Percentiles rank a stretch among this genome's conserved stretches.
phyloP scores from a whole-genome alignment of 2,329 filamentous ascomycete species.

The Knufia petricola region DNA sequence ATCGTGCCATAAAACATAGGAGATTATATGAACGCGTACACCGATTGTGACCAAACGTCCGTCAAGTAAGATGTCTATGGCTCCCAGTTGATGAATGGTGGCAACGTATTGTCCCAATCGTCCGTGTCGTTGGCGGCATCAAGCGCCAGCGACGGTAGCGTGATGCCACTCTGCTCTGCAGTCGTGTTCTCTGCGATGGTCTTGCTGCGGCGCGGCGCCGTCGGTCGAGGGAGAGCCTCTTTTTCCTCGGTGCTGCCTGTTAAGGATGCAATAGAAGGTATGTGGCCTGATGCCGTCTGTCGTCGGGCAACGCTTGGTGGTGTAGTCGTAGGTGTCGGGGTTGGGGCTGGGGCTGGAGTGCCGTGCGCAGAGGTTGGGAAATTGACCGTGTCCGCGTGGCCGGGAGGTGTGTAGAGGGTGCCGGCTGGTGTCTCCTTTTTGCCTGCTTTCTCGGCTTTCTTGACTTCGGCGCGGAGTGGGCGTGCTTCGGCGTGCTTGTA shows the following conservation, averaged over 20 bases:
- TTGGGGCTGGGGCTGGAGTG: background rate
- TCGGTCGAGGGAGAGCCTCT: background rate
- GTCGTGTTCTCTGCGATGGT: background rate
- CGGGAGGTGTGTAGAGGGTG: background rate
- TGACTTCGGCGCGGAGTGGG: constrained; percentile 19
- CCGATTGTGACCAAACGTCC: too few relatives aligned
- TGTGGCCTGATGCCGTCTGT: constrained; percentile 5
- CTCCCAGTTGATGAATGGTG: constrained; percentile 22
- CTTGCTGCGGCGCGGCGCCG: background rate
- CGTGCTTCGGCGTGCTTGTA: constrained; percentile 42
- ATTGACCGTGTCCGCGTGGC: constrained; percentile 1
- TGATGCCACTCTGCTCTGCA: constrained; percentile 12
- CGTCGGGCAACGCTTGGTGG: background rate
- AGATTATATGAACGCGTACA: too few relatives aligned
- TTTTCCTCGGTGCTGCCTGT: background rate
- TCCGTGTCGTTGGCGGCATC: constrained; percentile 19
- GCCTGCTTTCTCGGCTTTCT: constrained; percentile 16
- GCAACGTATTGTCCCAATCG: constrained; percentile 20
- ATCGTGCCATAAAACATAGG: too few relatives aligned
- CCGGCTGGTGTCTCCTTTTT: constrained; percentile 8
- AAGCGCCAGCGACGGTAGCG: constrained; percentile 20
- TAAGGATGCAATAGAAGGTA: constrained; percentile 5
- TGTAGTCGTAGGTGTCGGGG: background rate
- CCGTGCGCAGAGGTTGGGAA: background rate
- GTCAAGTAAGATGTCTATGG: background rate